Conservation (phyloP, 1,284 basidiomycete genomes). For the Naganishia cerealis region DNA sequence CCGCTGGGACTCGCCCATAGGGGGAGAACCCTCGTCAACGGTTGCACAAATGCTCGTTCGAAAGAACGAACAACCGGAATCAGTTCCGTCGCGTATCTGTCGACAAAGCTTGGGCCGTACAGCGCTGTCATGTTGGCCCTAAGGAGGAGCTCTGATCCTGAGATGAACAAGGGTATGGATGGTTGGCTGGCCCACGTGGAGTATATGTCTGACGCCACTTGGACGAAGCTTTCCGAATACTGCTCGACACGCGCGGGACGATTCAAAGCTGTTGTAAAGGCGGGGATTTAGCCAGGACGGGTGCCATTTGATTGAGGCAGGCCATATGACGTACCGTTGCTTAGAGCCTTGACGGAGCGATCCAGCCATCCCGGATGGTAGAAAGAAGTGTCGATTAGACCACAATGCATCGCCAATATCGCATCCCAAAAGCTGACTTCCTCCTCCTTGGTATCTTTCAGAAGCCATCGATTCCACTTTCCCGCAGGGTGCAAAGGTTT, state of each 20-base stretch:
- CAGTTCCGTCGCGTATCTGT: constrained; percentile 7
- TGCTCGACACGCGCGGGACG: constrained; percentile 4
- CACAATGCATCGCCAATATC: constrained; percentile 15
- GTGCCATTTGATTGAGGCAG: not conserved
- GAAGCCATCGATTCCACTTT: constrained; percentile 26
- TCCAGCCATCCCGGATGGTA: constrained; percentile 14
- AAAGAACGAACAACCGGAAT: constrained; percentile 16
- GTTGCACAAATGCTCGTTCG: constrained; percentile 6
- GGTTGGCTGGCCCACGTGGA: not conserved
- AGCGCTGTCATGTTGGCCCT: constrained; percentile 24
- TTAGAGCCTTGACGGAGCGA: constrained; percentile 8
- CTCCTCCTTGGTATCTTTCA: constrained; percentile 8
- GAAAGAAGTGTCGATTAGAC: constrained; percentile 13
- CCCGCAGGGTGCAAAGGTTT: too few species aligned
- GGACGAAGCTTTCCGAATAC: constrained; percentile 12
- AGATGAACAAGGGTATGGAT: constrained; percentile 2
- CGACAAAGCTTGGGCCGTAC: constrained; percentile 9
- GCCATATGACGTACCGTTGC: not conserved
- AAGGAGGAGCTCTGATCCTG: constrained; percentile 16
- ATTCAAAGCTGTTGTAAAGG: not conserved
- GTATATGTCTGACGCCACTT: not conserved
- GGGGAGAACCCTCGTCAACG: constrained; percentile 7
- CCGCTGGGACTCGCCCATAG: constrained; percentile 18
- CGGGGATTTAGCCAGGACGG: not conserved
- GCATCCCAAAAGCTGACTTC: constrained; percentile 21